A percentile compares a stretch with the other conserved stretches of the same genome.
These are phyloP conservation scores for Xanthoconium stramineum DNA, from an alignment of 768 basidiomycete species.

Conservation along the genomic window DNA sequence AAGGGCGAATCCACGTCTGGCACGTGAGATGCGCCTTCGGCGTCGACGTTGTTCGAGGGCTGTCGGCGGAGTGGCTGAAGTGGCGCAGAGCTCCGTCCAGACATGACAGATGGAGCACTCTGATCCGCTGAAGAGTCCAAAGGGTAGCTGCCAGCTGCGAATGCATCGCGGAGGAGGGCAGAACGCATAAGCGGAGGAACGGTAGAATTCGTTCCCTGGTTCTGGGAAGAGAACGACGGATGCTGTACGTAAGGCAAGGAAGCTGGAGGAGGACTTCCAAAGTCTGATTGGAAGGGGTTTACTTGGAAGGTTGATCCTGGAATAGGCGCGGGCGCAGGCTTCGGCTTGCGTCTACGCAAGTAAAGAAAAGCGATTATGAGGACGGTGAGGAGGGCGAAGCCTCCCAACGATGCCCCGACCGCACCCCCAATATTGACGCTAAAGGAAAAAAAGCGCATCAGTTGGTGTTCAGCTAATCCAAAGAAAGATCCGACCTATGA, in stretches of 20 bases:
- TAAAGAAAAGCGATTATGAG: slow-evolving; percentile 4
- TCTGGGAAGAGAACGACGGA: neutral
- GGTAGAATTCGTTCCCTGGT: neutral
- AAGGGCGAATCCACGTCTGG: neutral
- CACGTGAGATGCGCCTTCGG: neutral
- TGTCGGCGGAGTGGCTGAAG: slow-evolving; percentile 7
- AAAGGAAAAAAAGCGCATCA: neutral
- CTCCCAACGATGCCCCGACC: slow-evolving; percentile 17
- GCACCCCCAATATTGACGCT: slow-evolving; percentile 14
- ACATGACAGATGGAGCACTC: neutral
- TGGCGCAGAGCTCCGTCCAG: neutral
- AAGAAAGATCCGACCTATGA: slow-evolving; percentile 6
- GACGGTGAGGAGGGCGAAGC: neutral
- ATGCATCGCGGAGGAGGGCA: slow-evolving; percentile 14
- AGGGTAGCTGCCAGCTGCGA: neutral
- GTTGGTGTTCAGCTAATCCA: neutral
- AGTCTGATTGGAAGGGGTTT: slow-evolving; percentile 3
- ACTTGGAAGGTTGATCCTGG: neutral
- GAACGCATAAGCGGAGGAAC: slow-evolving; percentile 8
- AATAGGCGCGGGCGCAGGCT: neutral
- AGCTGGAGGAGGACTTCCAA: neutral
- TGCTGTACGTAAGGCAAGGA: neutral
- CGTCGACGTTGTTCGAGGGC: neutral
- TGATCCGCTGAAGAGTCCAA: neutral
- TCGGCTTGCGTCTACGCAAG: slow-evolving; percentile 6